Percentiles rank a stretch among this genome's conserved stretches.
Evolutionary conservation across 2,329 filamentous ascomycete species (phyloP).

Genomic region (Aspergillus thermomutatus): DNA sequence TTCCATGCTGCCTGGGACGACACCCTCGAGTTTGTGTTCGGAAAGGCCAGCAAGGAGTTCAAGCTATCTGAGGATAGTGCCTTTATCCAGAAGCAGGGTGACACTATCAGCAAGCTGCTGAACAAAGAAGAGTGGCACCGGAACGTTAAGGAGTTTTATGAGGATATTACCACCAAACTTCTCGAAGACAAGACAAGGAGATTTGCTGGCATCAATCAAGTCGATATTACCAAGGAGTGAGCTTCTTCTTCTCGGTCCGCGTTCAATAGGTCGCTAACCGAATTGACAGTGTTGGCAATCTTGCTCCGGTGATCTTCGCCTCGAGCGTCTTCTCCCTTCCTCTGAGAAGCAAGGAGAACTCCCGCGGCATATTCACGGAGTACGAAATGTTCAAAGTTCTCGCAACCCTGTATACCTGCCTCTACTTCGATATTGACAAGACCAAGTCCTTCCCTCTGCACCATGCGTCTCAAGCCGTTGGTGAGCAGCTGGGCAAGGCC

Average conservation of each 20-base stretch:
- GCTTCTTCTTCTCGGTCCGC: conserved; percentile 10
- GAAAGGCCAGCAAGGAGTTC: conserved; percentile 53
- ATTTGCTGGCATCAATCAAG: conserved; percentile 60
- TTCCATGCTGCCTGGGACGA: conserved; percentile 66
- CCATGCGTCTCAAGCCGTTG: conserved; percentile 56
- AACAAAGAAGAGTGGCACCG: conserved; percentile 61
- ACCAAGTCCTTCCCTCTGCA: conserved; percentile 64
- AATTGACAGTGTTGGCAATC: conserved; percentile 45
- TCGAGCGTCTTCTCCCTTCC: conserved; percentile 54
- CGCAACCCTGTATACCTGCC: conserved; percentile 61
- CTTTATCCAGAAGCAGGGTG: conserved; percentile 49
- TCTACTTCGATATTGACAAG: conserved; percentile 66
- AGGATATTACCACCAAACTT: conserved; percentile 58
- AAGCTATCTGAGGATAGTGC: conserved; percentile 54
- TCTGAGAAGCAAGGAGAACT: conserved; percentile 51
- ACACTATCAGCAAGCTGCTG: conserved; percentile 56
- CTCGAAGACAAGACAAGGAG: conserved; percentile 64
- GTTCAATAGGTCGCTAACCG: conserved; percentile 6
- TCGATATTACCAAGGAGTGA: conserved; percentile 64
- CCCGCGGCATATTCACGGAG: conserved; percentile 54
- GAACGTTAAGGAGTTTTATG: conserved; percentile 65
- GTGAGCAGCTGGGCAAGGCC: conserved; percentile 57
- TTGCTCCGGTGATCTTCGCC: conserved; percentile 55
- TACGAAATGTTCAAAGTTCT: conserved; percentile 60
- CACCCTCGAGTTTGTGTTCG: conserved; percentile 62